phyloP scores from a whole-genome alignment of 2,329 filamentous ascomycete genomes.

The Paecilomyces formosus region DNA sequence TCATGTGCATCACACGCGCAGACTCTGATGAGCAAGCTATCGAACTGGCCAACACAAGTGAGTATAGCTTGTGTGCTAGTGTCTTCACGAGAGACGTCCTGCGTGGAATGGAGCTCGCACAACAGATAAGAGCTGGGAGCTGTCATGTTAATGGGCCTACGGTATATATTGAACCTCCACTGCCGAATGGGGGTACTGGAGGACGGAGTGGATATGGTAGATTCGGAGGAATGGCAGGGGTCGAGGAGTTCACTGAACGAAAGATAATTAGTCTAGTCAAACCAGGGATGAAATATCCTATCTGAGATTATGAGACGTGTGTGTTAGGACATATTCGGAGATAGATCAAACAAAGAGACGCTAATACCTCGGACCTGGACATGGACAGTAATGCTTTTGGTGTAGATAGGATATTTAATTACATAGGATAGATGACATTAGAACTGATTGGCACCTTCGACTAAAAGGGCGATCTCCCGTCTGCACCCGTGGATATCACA shows the following conservation, averaged over 20 bases:
- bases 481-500: too few relatives aligned
- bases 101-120: constrained; percentile 4
- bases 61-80: constrained; percentile 5
- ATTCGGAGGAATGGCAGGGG: constrained; percentile 30
- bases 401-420: too few relatives aligned
- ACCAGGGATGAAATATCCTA: constrained; percentile 9
- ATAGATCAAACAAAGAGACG: not conserved
- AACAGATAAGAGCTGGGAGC: constrained; percentile 12
- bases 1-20: constrained; percentile 3
- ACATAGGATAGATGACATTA: too few relatives aligned
- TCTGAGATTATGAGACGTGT: not conserved
- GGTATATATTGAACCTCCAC: constrained; percentile 36
- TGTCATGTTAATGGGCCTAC: constrained; percentile 41
- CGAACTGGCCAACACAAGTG: constrained; percentile 1
- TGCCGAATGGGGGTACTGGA: constrained; percentile 38
- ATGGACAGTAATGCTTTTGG: too few relatives aligned
- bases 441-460: too few relatives aligned
- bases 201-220: constrained; percentile 35
- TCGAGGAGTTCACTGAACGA: constrained; percentile 29
- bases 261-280: constrained; percentile 26
- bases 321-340: not conserved
- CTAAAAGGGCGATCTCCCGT: too few relatives aligned
- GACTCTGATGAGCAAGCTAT: constrained; percentile 5
- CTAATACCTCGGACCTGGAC: not conserved
- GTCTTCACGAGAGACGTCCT: constrained; percentile 6